Percentiles rank a stretch among this genome's conserved stretches.
Evolutionary conservation across 2,329 filamentous ascomycete genomes (phyloP).

Genomic region (Xylariaceae sp.): DNA sequence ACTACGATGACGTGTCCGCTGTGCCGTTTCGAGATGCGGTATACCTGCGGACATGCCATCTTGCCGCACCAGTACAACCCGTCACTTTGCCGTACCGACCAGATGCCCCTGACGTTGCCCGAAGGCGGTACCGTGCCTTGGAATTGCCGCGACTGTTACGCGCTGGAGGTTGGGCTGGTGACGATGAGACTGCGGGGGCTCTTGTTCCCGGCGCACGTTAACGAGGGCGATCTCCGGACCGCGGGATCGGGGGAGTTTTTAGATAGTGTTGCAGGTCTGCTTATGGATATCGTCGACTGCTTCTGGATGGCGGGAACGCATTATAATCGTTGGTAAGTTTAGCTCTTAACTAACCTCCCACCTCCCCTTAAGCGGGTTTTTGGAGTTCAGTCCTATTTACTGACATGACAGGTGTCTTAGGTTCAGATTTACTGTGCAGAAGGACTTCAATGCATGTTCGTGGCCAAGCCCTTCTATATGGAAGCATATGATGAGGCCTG

Average conservation of each 20-base stretch:
- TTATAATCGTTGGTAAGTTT: constrained; percentile 4
- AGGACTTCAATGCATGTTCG: no score
- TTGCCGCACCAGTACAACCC: constrained; percentile 5
- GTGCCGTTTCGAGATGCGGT: constrained; percentile 13
- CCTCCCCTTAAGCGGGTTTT: no score
- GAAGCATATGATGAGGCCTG: no score
- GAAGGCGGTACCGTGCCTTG: constrained; percentile 14
- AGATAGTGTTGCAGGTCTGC: neutral
- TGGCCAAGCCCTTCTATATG: no score
- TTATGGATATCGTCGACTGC: neutral
- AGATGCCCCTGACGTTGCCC: constrained; percentile 15
- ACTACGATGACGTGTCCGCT: constrained; percentile 11
- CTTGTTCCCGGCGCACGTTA: neutral
- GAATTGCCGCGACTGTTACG: constrained; percentile 2
- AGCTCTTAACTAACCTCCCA: neutral
- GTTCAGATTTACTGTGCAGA: no score
- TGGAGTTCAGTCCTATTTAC: no score
- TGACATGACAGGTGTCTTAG: no score
- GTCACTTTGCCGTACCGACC: neutral
- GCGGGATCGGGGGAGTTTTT: neutral
- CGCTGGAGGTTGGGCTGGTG: rapidly evolving
- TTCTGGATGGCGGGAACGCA: neutral
- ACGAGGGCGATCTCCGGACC: neutral
- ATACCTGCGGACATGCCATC: constrained; percentile 18
- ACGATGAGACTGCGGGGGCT: neutral